Evolutionary conservation across 2,329 filamentous ascomycete species (phyloP).

Genomic region (Aureobasidium sp.): DNA sequence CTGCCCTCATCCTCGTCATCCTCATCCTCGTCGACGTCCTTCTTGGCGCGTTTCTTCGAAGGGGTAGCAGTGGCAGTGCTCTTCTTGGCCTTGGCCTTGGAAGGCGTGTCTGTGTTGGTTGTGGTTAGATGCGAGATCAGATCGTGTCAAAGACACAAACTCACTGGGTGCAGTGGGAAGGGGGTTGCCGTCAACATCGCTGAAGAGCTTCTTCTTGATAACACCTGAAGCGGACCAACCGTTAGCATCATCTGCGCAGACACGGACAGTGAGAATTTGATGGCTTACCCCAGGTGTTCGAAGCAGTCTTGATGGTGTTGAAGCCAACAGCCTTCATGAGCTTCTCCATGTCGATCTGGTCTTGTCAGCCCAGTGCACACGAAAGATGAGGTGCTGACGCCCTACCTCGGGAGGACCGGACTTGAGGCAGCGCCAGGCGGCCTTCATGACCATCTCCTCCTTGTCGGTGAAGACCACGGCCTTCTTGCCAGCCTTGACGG

Average conservation of each 20-base stretch:
- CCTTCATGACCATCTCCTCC: conserved; percentile 23
- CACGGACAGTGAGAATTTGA: neutral
- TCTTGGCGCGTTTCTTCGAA: conserved; percentile 18
- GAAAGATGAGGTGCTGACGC: neutral
- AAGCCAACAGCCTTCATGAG: conserved; percentile 21
- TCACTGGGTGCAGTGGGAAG: conserved; percentile 2
- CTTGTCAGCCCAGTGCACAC: neutral
- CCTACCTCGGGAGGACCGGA: conserved; percentile 22
- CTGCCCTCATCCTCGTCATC: conserved; percentile 2
- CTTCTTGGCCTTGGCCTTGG: conserved; percentile 11
- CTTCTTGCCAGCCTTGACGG: neutral
- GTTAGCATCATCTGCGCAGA: neutral
- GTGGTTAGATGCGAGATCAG: neutral
- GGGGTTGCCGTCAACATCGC: conserved; percentile 16
- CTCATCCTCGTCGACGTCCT: neutral
- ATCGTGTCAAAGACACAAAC: neutral
- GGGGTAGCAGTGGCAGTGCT: conserved; percentile 21
- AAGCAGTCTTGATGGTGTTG: conserved; percentile 25
- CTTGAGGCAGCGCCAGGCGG: conserved; percentile 26
- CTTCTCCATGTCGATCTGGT: conserved; percentile 24
- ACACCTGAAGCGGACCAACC: neutral
- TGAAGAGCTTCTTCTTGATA: conserved; percentile 25
- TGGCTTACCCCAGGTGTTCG: conserved; percentile 24
- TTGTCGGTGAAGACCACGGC: conserved; percentile 20
- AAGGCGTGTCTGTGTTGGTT: neutral